These are phyloP conservation scores for Exophiala sp. DNA, from an alignment of 2,329 filamentous ascomycete species.

Conservation along the genomic window DNA sequence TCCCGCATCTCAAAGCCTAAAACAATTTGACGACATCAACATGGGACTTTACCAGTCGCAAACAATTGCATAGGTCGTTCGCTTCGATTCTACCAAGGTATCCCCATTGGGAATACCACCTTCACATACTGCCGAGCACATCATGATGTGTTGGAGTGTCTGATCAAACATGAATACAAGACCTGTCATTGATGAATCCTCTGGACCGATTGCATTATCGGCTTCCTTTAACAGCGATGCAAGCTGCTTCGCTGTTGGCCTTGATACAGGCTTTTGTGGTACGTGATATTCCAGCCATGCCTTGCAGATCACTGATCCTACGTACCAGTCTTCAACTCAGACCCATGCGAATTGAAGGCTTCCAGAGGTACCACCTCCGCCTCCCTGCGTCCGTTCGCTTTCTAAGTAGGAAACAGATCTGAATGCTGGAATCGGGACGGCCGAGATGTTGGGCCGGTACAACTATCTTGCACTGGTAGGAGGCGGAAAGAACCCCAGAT, in stretches of 20 bases:
- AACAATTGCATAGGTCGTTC: constrained; percentile 1
- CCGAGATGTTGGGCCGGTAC: constrained; percentile 80
- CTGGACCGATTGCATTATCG: constrained; percentile 72
- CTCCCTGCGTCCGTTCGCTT: not conserved
- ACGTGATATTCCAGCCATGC: constrained; percentile 35
- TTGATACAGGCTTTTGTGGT: constrained; percentile 84
- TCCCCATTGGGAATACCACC: not conserved
- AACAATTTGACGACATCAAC: not conserved
- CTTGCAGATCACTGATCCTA: not conserved
- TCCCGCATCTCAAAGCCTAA: not conserved
- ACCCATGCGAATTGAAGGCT: constrained; percentile 67
- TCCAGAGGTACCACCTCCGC: constrained; percentile 48
- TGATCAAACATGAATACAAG: constrained; percentile 73
- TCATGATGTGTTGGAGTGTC: not conserved
- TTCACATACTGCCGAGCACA: not conserved
- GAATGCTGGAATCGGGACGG: constrained; percentile 75
- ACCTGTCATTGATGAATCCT: constrained; percentile 74
- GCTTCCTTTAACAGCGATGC: constrained; percentile 81
- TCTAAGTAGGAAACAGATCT: constrained; percentile 53
- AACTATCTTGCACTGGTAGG: constrained; percentile 88
- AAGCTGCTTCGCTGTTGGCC: constrained; percentile 80
- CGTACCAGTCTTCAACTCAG: constrained; percentile 64
- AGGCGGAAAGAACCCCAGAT: constrained; percentile 80
- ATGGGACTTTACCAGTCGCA: not conserved
- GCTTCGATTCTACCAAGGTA: not conserved